Evolutionary conservation across 2,329 filamentous ascomycete species (phyloP).

Genomic region (Graphiopsis chlorocephala): DNA sequence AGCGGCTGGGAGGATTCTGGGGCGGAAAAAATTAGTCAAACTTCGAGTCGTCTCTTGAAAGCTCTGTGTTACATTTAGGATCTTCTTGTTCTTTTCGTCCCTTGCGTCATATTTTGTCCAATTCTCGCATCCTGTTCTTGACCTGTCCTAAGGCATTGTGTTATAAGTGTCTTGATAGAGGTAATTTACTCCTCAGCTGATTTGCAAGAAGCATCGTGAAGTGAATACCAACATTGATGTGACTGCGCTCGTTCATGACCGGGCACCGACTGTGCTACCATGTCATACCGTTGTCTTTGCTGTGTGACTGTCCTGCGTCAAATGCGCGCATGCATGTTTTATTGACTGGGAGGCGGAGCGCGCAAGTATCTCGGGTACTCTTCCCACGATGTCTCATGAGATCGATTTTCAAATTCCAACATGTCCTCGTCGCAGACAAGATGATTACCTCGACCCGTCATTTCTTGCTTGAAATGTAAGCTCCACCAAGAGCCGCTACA

Average conservation of each 20-base stretch:
- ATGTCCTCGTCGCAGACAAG: background rate
- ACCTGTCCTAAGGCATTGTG: background rate
- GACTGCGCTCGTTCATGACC: background rate
- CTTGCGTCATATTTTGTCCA: background rate
- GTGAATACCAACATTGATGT: background rate
- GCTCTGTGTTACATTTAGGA: conserved; percentile 9
- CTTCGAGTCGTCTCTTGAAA: background rate
- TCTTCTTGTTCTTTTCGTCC: background rate
- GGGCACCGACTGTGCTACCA: background rate
- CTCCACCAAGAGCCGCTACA: background rate
- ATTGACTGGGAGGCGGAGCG: background rate
- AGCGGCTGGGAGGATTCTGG: background rate
- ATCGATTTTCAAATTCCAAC: background rate
- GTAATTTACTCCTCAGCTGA: background rate
- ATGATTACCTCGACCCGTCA: background rate
- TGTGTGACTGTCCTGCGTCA: background rate
- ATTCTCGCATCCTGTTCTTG: background rate
- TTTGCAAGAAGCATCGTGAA: background rate
- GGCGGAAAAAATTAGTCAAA: background rate
- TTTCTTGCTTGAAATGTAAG: background rate
- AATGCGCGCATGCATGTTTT: background rate
- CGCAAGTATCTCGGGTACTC: background rate
- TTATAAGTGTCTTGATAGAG: background rate
- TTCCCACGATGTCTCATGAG: background rate
- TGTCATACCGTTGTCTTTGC: background rate